Base-by-base conservation (phyloP, 306 rosid genomes). In the Trichosanthes truncata region DNA sequence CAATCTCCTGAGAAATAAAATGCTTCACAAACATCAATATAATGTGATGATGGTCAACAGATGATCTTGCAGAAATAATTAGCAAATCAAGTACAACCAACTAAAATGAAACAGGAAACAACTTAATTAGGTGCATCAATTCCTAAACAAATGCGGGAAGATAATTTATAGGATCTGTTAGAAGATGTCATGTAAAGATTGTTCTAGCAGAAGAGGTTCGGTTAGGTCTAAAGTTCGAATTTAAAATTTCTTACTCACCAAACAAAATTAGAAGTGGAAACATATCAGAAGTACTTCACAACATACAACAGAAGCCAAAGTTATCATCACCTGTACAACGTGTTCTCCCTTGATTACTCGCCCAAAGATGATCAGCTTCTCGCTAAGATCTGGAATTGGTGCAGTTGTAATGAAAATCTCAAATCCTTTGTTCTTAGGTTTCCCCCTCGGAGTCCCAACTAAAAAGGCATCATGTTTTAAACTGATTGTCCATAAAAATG, bases 391-490 rank as follows among this genome's bases (percentile, higher is more conserved):
- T 29, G 99, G 98, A 62, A 96, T 96, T 1, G 99, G 99, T 59
- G 99, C 98, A 77, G 99, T 96, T 48, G 99, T 96, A 76, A 96
- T 91, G 79, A 93, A 92, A 82, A 96, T 91, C 87, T 93, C 93
- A 85, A 96, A 96, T 84, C 87, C 93, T 79, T 91, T 85, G 84
- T 84, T 76, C 81, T 61, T 76, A 46, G 72, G 14, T 76, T 90
- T 92, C 17, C 87, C 89, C 88, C 90, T 92, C 17, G 97, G 87
- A 79, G 98, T 95, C 79, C 98, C 98, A 74, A 95, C 91, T 93
- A 91, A 85, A 80, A 95, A 95, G 0, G 97, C 97, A 74, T 92
- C 96, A n/a, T 95, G 97, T 85, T 92, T 95, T 87, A 91, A 79
- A 82, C 97, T 95, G 84, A 63, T 71, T 77, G 52, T 12, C 36